Conservation (phyloP, 495 filamentous ascomycete genomes). For the Aspergillus campestris region DNA sequence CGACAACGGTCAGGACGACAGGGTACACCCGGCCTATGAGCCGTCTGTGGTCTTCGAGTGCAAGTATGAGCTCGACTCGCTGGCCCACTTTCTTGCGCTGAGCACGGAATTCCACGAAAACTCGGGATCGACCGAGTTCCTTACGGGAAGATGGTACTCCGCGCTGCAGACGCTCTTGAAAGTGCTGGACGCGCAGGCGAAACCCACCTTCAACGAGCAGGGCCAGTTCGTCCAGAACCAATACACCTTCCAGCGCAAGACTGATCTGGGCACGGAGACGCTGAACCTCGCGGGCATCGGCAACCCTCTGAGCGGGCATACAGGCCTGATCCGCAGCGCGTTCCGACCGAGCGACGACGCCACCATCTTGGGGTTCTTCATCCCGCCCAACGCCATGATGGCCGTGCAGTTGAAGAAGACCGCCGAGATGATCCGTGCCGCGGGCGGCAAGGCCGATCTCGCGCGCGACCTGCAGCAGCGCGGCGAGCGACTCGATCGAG, state of each 20-base stretch:
- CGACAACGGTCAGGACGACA: conserved; percentile 69
- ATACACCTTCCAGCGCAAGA: conserved; percentile 80
- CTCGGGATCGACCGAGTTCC: conserved; percentile 67
- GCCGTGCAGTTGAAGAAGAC: conserved; percentile 78
- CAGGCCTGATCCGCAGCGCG: conserved; percentile 80
- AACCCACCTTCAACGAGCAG: conserved; percentile 66
- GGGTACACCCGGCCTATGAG: conserved; percentile 80
- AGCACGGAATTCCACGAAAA: conserved; percentile 77
- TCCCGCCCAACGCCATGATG: conserved; percentile 95
- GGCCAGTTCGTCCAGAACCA: conserved; percentile 57
- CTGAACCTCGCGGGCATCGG: conserved; percentile 73
- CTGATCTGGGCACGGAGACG: conserved; percentile 81
- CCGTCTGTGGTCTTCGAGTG: conserved; percentile 86
- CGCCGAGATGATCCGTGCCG: conserved; percentile 55
- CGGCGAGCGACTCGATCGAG: conserved; percentile 59
- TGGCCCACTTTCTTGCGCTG: conserved; percentile 83
- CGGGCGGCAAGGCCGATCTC: conserved; percentile 43
- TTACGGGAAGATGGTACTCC: conserved; percentile 69
- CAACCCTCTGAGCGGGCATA: conserved; percentile 80
- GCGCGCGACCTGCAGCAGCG: conserved; percentile 50
- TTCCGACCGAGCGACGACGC: conserved; percentile 97
- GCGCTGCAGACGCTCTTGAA: conserved; percentile 66
- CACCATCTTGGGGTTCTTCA: conserved; percentile 92
- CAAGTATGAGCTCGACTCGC: conserved; percentile 96
- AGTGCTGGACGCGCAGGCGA: conserved; percentile 69